Percentiles rank a stretch among this genome's conserved stretches.
phyloP scores from a whole-genome alignment of 495 filamentous ascomycete species.

The Neurospora terricola region DNA sequence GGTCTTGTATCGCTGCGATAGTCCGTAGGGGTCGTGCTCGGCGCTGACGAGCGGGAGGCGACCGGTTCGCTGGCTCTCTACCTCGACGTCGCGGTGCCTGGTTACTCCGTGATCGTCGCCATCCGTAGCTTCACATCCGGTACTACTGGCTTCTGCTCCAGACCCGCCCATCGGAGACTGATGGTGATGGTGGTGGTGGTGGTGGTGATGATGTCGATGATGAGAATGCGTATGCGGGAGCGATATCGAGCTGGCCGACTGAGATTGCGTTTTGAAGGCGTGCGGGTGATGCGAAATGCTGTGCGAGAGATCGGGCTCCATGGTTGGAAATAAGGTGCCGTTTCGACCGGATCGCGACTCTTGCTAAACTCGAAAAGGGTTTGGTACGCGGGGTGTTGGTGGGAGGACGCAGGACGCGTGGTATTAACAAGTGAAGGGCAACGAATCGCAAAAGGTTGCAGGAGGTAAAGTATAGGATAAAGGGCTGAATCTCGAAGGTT shows the following conservation, averaged over 20 bases:
- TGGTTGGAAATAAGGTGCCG: neutral
- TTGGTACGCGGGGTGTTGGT: neutral
- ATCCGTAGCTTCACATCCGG: slow-evolving; percentile 37
- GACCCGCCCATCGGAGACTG: slow-evolving; percentile 20
- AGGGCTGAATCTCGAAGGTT: neutral
- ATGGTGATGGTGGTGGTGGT: slow-evolving; percentile 10
- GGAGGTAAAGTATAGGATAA: neutral
- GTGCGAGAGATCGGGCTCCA: slow-evolving; percentile 28
- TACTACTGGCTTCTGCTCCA: slow-evolving; percentile 27
- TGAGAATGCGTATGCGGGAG: slow-evolving; percentile 1
- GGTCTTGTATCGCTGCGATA: slow-evolving; percentile 71
- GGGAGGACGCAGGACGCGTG: neutral
- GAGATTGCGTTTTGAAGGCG: slow-evolving; percentile 37
- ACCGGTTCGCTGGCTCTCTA: slow-evolving; percentile 53
- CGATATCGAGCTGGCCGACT: slow-evolving; percentile 14
- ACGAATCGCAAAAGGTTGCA: neutral
- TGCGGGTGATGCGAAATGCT: slow-evolving; percentile 36
- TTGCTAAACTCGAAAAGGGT: neutral
- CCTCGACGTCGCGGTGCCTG: slow-evolving; percentile 56
- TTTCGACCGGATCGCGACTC: neutral
- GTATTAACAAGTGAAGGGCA: neutral
- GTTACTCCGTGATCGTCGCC: slow-evolving; percentile 34
- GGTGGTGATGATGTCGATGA: slow-evolving; percentile 19
- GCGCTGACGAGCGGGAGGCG: slow-evolving; percentile 33
- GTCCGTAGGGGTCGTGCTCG: slow-evolving; percentile 71